A percentile compares a stretch with the other conserved stretches of the same genome.
Conservation (phyloP, 164 flowering plant species). For the Aristolochia contorta region DNA sequence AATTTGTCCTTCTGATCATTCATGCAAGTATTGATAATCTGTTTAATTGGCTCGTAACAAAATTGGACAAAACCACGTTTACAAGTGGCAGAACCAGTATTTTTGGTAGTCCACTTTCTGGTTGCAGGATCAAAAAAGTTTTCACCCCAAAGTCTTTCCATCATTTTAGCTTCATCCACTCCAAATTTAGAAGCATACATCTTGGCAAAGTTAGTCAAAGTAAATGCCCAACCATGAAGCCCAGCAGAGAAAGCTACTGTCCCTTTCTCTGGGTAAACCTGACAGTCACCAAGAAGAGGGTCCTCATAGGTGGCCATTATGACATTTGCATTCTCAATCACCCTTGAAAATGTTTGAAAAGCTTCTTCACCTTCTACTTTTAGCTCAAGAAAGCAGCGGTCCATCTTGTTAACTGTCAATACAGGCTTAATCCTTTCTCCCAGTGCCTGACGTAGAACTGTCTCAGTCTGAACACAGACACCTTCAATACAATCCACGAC, state of each 20-base stretch:
- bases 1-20: conserved; percentile 25
- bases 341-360: conserved; percentile 15
- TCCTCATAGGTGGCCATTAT: conserved; percentile 18
- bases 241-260: conserved; percentile 22
- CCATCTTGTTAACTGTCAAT: conserved; percentile 19
- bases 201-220: conserved; percentile 20
- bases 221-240: conserved; percentile 22
- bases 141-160: conserved; percentile 27
- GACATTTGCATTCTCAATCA: conserved; percentile 17
- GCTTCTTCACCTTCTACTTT: conserved; percentile 22
- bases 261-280: conserved; percentile 18
- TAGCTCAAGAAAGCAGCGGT: conserved; percentile 17
- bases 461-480: conserved; percentile 22
- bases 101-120: conserved; percentile 22
- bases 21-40: conserved; percentile 22
- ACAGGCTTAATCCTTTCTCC: conserved; percentile 19
- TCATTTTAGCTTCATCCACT: conserved; percentile 17
- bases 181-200: conserved; percentile 24
- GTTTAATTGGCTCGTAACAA: conserved; percentile 23
- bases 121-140: conserved; percentile 22
- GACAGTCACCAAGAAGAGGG: conserved; percentile 15
- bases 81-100: conserved; percentile 17
- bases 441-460: conserved; percentile 22
- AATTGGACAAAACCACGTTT: conserved; percentile 23
- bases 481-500: conserved; percentile 20